Conservation (phyloP, 2,329 filamentous ascomycete genomes). For the Arachnomyces sp. region DNA sequence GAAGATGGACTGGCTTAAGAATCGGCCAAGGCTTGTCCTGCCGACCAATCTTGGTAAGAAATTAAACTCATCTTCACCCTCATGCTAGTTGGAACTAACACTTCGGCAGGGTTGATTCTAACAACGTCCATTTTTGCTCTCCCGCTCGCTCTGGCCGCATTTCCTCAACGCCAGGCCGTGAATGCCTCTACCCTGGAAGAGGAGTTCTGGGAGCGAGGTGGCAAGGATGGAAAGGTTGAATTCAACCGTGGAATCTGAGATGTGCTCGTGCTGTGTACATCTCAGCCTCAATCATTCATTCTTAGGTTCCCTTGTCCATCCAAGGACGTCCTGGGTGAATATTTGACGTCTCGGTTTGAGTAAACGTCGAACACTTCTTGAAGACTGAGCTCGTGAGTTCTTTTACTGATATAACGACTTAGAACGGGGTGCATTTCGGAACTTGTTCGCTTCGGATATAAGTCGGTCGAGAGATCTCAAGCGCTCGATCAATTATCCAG, state of each 20-base stretch:
- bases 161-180: slow-evolving; percentile 84
- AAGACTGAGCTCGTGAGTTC: too few species aligned
- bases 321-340: too few species aligned
- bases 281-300: too few species aligned
- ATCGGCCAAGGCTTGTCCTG: slow-evolving; percentile 65
- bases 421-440: too few species aligned
- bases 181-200: slow-evolving; percentile 68
- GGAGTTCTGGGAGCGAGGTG: slow-evolving; percentile 77
- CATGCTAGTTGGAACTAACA: background rate
- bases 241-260: slow-evolving; percentile 87
- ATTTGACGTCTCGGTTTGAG: too few species aligned
- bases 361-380: too few species aligned
- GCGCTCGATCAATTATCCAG: too few species aligned
- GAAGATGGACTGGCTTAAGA: slow-evolving; percentile 71
- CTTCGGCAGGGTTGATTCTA: slow-evolving; percentile 59
- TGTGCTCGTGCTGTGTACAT: too few species aligned
- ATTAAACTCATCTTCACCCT: slow-evolving; percentile 8
- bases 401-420: too few species aligned
- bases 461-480: too few species aligned
- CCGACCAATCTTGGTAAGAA: slow-evolving; percentile 72
- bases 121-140: slow-evolving; percentile 80
- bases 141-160: slow-evolving; percentile 81
- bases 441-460: too few species aligned
- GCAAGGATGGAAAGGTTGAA: slow-evolving; percentile 74
- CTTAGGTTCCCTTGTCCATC: too few species aligned